Evolutionary conservation across 2,329 filamentous ascomycete species (phyloP).

Genomic region (Blastomyces parvus): DNA sequence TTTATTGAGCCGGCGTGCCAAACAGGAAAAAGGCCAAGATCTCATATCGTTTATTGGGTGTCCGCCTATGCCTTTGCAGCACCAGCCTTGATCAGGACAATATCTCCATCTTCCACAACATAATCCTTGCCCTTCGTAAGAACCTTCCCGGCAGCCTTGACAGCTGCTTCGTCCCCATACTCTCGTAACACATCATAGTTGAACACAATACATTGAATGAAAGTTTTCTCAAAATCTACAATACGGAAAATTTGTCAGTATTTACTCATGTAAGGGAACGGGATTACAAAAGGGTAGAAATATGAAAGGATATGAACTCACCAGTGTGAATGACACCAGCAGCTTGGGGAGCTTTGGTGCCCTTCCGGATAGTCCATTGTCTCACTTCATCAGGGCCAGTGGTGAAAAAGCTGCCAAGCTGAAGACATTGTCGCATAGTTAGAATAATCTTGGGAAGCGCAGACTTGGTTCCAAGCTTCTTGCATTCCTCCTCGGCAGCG

Average conservation of each 20-base stretch:
- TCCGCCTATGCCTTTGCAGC: slow-evolving; percentile 37
- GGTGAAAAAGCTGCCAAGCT: slow-evolving; percentile 94
- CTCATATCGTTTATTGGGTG: not conserved
- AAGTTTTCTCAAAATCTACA: slow-evolving; percentile 93
- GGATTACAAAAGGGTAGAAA: not conserved
- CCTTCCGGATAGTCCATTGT: slow-evolving; percentile 95
- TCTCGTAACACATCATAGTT: slow-evolving; percentile 77
- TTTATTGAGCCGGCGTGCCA: not conserved
- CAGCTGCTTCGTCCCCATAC: slow-evolving; percentile 73
- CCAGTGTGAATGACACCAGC: slow-evolving; percentile 90
- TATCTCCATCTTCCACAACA: slow-evolving; percentile 47
- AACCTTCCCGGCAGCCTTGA: slow-evolving; percentile 90
- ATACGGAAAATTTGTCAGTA: not conserved
- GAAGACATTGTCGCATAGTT: slow-evolving; percentile 85
- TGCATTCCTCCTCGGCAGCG: slow-evolving; percentile 74
- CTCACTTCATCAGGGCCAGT: slow-evolving; percentile 90
- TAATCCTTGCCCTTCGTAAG: slow-evolving; percentile 99
- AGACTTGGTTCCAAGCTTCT: slow-evolving; percentile 76
- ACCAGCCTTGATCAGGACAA: slow-evolving; percentile 70
- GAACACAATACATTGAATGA: slow-evolving; percentile 93
- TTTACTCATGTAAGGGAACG: not conserved
- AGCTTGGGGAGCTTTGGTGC: slow-evolving; percentile 93
- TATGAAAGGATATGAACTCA: slow-evolving; percentile 17
- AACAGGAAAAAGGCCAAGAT: not conserved
- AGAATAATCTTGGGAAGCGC: slow-evolving; percentile 83